phyloP scores from a whole-genome alignment of 2,329 filamentous ascomycete species.

The Claviceps pazoutovae region DNA sequence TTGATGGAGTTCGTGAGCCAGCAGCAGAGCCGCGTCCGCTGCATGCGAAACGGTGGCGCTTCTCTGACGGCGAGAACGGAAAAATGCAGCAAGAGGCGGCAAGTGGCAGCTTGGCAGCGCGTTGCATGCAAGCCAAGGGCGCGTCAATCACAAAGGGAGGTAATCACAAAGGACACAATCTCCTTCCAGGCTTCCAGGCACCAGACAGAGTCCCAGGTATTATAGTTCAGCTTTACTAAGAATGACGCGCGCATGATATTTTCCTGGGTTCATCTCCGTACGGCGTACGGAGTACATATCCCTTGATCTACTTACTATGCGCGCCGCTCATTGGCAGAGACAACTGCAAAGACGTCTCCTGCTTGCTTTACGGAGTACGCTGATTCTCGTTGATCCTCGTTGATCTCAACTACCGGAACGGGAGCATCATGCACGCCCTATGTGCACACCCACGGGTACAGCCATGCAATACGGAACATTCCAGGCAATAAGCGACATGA shows the following conservation, averaged over 20 bases:
- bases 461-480: not conserved
- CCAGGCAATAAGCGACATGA: not conserved
- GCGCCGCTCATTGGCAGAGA: not conserved
- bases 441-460: not conserved
- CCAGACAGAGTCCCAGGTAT: not conserved
- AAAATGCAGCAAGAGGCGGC: not conserved
- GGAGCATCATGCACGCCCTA: no score
- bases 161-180: not conserved
- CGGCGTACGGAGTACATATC: no score
- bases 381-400: not conserved
- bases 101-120: not conserved
- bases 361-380: no score
- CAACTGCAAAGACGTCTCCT: not conserved
- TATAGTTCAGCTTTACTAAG: not conserved
- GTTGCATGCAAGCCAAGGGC: not conserved
- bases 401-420: not conserved
- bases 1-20: not conserved
- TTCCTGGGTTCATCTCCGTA: no score
- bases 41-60: conserved; percentile 4
- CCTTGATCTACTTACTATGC: not conserved
- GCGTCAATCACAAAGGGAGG: not conserved
- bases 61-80: not conserved
- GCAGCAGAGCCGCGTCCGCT: not conserved
- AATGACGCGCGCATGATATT: not conserved
- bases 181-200: not conserved